Evolutionary conservation across 208 protist species (phyloP), one percentile per base, ranked within the genome.

Genomic region (Wallacemonas sp.): DNA sequence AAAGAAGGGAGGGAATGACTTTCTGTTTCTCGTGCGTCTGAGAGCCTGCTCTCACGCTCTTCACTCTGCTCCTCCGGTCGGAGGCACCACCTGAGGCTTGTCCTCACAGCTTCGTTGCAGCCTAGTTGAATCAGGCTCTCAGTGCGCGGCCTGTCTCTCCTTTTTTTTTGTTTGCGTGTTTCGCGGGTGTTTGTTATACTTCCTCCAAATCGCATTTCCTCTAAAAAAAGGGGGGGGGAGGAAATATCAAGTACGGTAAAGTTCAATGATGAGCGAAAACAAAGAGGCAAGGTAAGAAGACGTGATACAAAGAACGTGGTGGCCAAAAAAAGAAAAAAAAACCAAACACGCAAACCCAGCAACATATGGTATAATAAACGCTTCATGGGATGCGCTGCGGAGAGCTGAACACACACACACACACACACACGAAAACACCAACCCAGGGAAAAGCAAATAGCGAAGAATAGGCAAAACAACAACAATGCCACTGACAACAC

Each of bases 121-220:
- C n/a, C n/a, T n/a, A n/a, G n/a, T n/a, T n/a, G n/a, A n/a, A n/a
- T n/a, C n/a, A n/a, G n/a, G n/a, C n/a, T n/a, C n/a, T n/a, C n/a
- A n/a, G n/a, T n/a, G n/a, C n/a, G 11, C 6, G 36, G 36, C 51
- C 64, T 71, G 28, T 72, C 65, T 70, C 36, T 70, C 45, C 51
- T 41, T 64, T 38, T 68, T 17, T 62, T 27, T 62, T 26, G 38
- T 30, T 68, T 0, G 41, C 15, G 62, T n/a, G 8, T 26, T 62
- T 24, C 36, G 33, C 54, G 46, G 4, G 11, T 59, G 36, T 59
- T 9, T 15, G 31, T 49, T 21, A 22, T 8, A 44, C 27, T 21
- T 45, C 19, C n/a, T n/a, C n/a, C n/a, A n/a, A n/a, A n/a, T n/a
- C n/a, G n/a, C n/a, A n/a, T n/a, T n/a, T n/a, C n/a, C n/a, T n/a